These are phyloP conservation scores for Colletotrichum sp. DNA, from an alignment of 2,329 filamentous ascomycete genomes.

Conservation along the genomic window DNA sequence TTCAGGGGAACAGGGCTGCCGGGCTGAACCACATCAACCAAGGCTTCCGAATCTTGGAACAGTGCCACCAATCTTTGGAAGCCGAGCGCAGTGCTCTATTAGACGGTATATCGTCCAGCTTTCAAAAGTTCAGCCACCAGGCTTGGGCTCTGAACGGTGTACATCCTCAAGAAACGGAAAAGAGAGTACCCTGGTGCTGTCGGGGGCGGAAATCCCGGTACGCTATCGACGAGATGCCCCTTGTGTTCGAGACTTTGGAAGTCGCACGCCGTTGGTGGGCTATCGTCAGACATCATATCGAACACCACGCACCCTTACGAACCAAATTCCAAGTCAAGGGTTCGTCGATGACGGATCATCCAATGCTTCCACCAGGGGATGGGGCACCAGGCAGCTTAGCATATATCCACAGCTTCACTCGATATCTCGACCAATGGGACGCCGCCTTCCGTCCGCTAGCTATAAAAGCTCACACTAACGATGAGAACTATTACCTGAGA, in stretches of 20 bases:
- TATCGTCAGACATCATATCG: not conserved
- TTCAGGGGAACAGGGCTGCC: constrained; percentile 40
- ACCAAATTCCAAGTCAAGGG: not conserved
- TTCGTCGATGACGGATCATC: not conserved
- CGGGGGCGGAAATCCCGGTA: not conserved
- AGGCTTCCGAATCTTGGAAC: constrained; percentile 24
- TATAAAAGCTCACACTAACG: not conserved
- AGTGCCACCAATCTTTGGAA: not conserved
- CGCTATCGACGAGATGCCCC: constrained; percentile 9
- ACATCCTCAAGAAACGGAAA: not conserved
- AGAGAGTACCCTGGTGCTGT: constrained; percentile 6
- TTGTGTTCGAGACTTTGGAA: not conserved
- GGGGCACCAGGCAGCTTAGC: not conserved
- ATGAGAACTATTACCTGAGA: not conserved
- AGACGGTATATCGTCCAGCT: not conserved
- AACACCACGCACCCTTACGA: not conserved
- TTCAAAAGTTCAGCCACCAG: not conserved
- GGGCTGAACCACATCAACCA: constrained; percentile 44
- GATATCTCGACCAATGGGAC: not conserved
- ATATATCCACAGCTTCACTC: not conserved
- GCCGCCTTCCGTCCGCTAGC: not conserved
- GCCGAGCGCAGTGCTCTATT: not conserved
- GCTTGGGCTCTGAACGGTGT: not conserved
- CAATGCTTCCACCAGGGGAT: not conserved
- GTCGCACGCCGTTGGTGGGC: constrained; percentile 1